These are phyloP conservation scores for Pogostemon cablin DNA, from an alignment of 257 asterid genomes.

Conservation along the genomic window DNA sequence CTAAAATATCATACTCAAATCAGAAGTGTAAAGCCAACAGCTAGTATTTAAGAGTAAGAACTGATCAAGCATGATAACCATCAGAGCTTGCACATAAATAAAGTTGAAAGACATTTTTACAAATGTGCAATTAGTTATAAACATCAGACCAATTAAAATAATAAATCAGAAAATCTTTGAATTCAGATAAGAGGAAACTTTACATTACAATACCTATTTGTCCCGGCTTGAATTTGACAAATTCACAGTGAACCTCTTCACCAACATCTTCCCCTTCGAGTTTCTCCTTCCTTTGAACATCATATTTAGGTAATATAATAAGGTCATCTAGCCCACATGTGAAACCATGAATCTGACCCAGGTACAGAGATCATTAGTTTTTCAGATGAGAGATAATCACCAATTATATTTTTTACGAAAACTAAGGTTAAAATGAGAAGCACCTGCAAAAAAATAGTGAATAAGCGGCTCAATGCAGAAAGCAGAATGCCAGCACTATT, in stretches of 20 bases:
- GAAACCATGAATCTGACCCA: slow-evolving; percentile 84
- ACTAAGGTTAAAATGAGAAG: slow-evolving; percentile 29
- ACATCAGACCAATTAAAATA: slow-evolving; percentile 8
- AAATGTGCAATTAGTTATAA: slow-evolving; percentile 12
- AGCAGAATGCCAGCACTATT: slow-evolving; percentile 87
- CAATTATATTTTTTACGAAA: background rate
- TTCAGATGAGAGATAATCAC: slow-evolving; percentile 22
- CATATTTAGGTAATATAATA: slow-evolving; percentile 73
- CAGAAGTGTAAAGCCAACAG: background rate
- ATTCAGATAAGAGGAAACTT: slow-evolving; percentile 22
- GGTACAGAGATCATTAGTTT: slow-evolving; percentile 26
- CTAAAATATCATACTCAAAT: slow-evolving; percentile 3
- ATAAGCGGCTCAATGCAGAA: slow-evolving; percentile 86
- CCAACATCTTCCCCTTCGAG: slow-evolving; percentile 96
- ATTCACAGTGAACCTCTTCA: slow-evolving; percentile 91
- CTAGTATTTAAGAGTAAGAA: background rate
- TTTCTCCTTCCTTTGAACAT: slow-evolving; percentile 72
- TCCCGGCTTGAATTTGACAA: slow-evolving; percentile 81
- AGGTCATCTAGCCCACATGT: slow-evolving; percentile 97
- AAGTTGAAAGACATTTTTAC: background rate
- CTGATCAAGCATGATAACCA: background rate
- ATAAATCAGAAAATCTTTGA: background rate
- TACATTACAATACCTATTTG: slow-evolving; percentile 63
- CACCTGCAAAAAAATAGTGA: slow-evolving; percentile 93
- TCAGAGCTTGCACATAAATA: slow-evolving; percentile 7